Evolutionary conservation across 1,284 basidiomycete species (phyloP), one percentile per base, ranked within the genome.

Genomic region (Pseudozyma sp.): DNA sequence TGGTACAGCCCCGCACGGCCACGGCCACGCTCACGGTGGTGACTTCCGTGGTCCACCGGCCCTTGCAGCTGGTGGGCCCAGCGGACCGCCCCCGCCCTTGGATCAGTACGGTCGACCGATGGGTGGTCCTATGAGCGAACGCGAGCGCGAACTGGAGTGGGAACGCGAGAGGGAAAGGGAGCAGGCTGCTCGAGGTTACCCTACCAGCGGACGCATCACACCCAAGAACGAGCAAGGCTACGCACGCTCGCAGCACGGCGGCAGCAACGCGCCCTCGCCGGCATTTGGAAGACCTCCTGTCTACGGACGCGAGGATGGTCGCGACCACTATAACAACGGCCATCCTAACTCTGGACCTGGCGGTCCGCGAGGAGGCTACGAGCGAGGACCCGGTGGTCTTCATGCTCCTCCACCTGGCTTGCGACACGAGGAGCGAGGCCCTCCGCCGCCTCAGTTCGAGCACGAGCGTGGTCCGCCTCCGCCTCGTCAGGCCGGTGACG

Each of bases 81-180:
- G 61, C 19, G 70, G 70, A 34, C 62, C 65, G 29, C 69, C 73
- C 1, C 65, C 66, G 16, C 74, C 70, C 29, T 5, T 75, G 46
- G 72, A 75, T 19, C 68, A 54, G 51, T 75, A 75, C 42, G 72
- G 68, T n/a, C 59, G 72, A 11, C 64, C 72, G 7, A 54, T 71
- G 44, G 59, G 55, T 44, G 72, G 63, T 11, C 68, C 54, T 17
- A 56, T 68, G 65, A 55, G 67, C 57, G 72, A 76, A 16, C 71
- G 68, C 30, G 78, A 79, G 30, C 55, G 73, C 30, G 73, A 78
- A 44, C 10, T 75, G 49, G 69, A 76, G 44, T 68, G 74, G 66
- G 75, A 68, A 30, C 59, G 70, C 30, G 70, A 75, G 46, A 55
- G 75, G 30, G 66, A 75, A 43, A 55, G 67, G 37, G 59, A 72